Conservation (phyloP, 2,329 filamentous ascomycete genomes). For the Ascochyta rabiei region DNA sequence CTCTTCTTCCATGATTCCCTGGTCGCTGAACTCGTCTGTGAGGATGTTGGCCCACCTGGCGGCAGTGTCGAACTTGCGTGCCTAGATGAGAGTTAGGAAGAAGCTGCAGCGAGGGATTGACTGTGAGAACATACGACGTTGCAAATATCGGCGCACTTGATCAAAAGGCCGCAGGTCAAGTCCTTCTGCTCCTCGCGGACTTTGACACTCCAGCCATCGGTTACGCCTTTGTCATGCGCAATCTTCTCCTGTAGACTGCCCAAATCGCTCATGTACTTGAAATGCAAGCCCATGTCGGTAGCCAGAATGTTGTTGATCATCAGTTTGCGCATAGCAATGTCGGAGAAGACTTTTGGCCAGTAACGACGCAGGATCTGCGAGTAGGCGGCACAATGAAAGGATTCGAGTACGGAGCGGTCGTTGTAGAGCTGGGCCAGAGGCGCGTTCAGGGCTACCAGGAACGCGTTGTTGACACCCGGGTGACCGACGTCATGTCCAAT, state of each 20-base stretch:
- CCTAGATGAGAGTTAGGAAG: conserved; percentile 59
- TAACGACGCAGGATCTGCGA: conserved; percentile 92
- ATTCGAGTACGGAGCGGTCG: conserved; percentile 93
- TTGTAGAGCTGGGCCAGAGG: conserved; percentile 96
- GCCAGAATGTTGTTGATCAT: conserved; percentile 98
- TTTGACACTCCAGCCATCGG: conserved; percentile 78
- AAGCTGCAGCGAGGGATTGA: neutral
- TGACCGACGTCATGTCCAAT: conserved; percentile 98
- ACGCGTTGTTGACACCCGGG: conserved; percentile 97
- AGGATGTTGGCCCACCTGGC: conserved; percentile 89
- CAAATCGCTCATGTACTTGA: conserved; percentile 92
- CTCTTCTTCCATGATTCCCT: conserved; percentile 89
- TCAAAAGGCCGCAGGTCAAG: conserved; percentile 85
- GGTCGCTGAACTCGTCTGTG: conserved; percentile 93
- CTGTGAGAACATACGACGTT: conserved; percentile 77
- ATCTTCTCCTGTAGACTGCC: conserved; percentile 81
- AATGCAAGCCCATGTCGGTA: conserved; percentile 96
- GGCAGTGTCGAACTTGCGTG: conserved; percentile 81
- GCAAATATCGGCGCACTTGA: conserved; percentile 98
- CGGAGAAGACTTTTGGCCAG: conserved; percentile 83
- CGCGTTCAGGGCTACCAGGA: conserved; percentile 88
- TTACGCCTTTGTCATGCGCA: conserved; percentile 65
- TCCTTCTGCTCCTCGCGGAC: conserved; percentile 77
- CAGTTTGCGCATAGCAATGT: conserved; percentile 79
- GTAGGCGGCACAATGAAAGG: conserved; percentile 96